phyloP scores from a whole-genome alignment of 306 rosid genomes.

The Cicer pinnatifidum region DNA sequence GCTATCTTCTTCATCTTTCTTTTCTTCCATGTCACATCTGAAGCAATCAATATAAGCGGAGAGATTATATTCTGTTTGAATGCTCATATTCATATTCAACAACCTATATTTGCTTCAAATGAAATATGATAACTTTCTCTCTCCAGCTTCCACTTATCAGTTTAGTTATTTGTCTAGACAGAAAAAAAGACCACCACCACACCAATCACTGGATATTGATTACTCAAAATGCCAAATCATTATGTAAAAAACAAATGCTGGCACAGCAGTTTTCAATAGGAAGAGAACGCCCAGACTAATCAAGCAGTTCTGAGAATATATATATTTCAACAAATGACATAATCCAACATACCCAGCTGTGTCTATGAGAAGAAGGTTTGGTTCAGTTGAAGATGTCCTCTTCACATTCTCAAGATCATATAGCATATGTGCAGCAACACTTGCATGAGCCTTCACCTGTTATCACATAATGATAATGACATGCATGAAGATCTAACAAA shows the following conservation, averaged over 20 bases:
- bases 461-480: constrained; percentile 25
- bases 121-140: constrained; percentile 27
- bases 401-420: constrained; percentile 77
- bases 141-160: constrained; percentile 24
- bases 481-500: constrained; percentile 31
- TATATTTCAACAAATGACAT: constrained; percentile 30
- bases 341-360: constrained; percentile 79
- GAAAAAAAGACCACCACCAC: not conserved
- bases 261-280: constrained; percentile 6
- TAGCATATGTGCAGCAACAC: constrained; percentile 88
- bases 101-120: constrained; percentile 27
- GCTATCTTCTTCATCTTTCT: constrained; percentile 98
- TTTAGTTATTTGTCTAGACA: constrained; percentile 15
- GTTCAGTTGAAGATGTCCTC: constrained; percentile 82
- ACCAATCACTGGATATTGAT: constrained; percentile 21
- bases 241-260: constrained; percentile 17
- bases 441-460: constrained; percentile 89
- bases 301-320: constrained; percentile 35
- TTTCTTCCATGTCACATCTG: constrained; percentile 98
- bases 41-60: constrained; percentile 47
- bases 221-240: constrained; percentile 34
- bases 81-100: constrained; percentile 12
- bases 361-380: constrained; percentile 90
- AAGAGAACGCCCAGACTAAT: constrained; percentile 27
- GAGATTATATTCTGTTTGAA: constrained; percentile 22